Evolutionary conservation across 2,329 filamentous ascomycete genomes (phyloP).

Genomic region (Metarhizium humberi): DNA sequence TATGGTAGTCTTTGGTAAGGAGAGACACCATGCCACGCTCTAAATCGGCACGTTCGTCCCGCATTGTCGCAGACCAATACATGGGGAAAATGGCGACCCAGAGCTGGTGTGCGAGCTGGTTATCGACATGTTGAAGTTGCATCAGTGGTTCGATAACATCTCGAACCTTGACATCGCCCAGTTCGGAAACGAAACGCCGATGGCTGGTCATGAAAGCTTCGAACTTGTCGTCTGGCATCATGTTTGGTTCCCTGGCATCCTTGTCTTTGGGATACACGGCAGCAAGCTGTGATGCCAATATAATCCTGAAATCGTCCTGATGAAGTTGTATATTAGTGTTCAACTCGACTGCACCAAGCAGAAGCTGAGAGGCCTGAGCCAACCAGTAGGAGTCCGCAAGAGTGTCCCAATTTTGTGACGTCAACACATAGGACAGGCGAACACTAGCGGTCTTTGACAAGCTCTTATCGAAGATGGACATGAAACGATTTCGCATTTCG

Average conservation of each 20-base stretch:
- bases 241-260: constrained; percentile 52
- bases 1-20: constrained; percentile 91
- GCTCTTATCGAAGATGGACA: constrained; percentile 92
- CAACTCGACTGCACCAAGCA: constrained; percentile 85
- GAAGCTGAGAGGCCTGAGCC: constrained; percentile 84
- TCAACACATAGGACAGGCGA: constrained; percentile 79
- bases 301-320: constrained; percentile 71
- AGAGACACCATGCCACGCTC: constrained; percentile 86
- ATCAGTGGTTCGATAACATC: constrained; percentile 84
- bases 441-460: constrained; percentile 87
- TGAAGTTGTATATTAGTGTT: constrained; percentile 71
- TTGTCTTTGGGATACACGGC: constrained; percentile 68
- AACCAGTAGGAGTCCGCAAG: constrained; percentile 95
- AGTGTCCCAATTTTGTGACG: constrained; percentile 94
- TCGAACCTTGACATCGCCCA: constrained; percentile 77
- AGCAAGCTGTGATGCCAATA: constrained; percentile 65
- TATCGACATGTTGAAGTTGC: constrained; percentile 86
- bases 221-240: constrained; percentile 74
- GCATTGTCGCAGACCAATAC: constrained; percentile 81
- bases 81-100: constrained; percentile 90
- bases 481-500: constrained; percentile 93
- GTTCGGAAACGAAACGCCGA: constrained; percentile 71
- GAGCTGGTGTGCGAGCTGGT: constrained; percentile 72
- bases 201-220: constrained; percentile 72
- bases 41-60: constrained; percentile 82